Evolutionary conservation across 164 flowering plant genomes (phyloP).

Genomic region (Tinospora cordifolia): DNA sequence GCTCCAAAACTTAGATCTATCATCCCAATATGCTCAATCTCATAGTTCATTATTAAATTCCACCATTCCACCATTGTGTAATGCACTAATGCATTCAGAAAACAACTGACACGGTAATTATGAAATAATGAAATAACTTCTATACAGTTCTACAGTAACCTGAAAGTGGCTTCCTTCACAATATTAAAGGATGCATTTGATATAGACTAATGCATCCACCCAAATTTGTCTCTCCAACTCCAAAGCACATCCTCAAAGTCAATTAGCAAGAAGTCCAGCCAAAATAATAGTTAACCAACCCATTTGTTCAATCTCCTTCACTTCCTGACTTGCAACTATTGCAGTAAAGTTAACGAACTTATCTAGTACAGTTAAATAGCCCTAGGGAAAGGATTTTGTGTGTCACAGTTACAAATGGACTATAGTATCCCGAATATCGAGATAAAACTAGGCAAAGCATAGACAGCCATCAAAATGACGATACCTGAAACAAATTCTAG

Average conservation of each 20-base stretch:
- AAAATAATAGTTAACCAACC: neutral
- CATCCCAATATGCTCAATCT: no score
- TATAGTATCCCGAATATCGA: neutral
- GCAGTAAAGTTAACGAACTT: neutral
- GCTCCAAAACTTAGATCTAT: no score
- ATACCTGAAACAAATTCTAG: slow-evolving; percentile 69
- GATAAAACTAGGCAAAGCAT: neutral
- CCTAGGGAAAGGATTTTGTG: neutral
- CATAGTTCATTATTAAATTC: no score
- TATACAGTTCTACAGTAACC: no score
- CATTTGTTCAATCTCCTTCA: neutral
- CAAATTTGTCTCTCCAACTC: neutral
- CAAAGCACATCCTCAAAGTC: neutral
- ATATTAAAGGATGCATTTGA: neutral
- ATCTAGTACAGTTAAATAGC: neutral
- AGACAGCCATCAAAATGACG: neutral
- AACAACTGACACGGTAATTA: no score
- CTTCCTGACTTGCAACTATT: neutral
- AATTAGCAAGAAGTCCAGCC: neutral
- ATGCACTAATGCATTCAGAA: no score
- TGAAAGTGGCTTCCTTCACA: neutral
- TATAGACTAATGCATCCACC: neutral
- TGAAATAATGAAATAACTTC: no score
- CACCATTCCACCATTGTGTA: no score
- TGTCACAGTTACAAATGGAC: neutral